A percentile compares a stretch with the other conserved stretches of the same genome.
These are phyloP conservation scores for Prunus campanulata DNA, from an alignment of 306 rosid species.

Conservation along the genomic window DNA sequence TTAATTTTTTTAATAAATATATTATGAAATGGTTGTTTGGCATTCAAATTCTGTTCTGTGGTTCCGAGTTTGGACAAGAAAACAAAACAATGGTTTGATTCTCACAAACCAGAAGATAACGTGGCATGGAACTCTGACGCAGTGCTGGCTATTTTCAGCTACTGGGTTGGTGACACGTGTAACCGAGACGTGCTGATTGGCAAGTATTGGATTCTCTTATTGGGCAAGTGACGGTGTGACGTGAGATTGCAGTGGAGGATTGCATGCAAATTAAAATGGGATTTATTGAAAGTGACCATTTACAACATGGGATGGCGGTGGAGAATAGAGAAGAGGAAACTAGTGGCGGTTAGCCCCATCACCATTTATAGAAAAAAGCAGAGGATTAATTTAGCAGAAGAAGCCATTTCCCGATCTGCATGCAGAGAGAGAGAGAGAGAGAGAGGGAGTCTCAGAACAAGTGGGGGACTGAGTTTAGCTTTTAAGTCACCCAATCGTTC, in stretches of 20 bases:
- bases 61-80: neutral
- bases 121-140: conserved; percentile 9
- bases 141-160: neutral
- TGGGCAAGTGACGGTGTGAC: conserved; percentile 1
- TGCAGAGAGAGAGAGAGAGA: neutral
- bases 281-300: conserved; percentile 28
- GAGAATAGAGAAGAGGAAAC: conserved; percentile 21
- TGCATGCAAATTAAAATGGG: conserved; percentile 26
- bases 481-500: conserved; percentile 33
- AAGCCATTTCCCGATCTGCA: conserved; percentile 12
- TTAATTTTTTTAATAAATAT: too few relatives aligned
- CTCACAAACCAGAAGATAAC: neutral
- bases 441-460: conserved; percentile 12
- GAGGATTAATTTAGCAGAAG: conserved; percentile 14
- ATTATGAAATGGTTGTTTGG: neutral
- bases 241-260: neutral
- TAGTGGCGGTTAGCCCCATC: conserved; percentile 38
- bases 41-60: neutral
- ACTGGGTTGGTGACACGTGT: conserved; percentile 19
- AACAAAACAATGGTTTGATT: neutral
- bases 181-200: neutral
- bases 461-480: conserved; percentile 28
- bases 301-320: conserved; percentile 40
- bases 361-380: conserved; percentile 34
- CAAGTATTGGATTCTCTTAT: conserved; percentile 12